phyloP scores from a whole-genome alignment of 2,329 filamentous ascomycete genomes.

The Ophiostoma perfectum region DNA sequence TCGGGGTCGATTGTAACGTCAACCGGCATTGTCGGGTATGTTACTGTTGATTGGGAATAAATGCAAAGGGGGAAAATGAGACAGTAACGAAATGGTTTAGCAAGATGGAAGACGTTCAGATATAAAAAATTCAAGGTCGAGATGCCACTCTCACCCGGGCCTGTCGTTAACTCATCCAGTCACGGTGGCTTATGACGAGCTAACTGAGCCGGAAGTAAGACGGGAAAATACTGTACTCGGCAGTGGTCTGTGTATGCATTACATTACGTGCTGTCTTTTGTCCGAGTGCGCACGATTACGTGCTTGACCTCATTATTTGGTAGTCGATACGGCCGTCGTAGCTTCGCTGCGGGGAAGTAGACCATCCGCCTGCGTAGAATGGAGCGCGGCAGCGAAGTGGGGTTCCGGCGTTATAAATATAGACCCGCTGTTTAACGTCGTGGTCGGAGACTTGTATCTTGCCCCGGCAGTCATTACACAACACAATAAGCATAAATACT shows the following conservation, averaged over 20 bases:
- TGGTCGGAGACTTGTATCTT: background rate
- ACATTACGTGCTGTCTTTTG: background rate
- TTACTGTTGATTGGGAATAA: background rate
- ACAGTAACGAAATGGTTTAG: too few species aligned
- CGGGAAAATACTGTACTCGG: too few species aligned
- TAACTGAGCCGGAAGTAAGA: background rate
- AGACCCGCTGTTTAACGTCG: too few species aligned
- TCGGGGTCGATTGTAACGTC: background rate
- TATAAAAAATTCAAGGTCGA: background rate
- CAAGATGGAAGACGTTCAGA: too few species aligned
- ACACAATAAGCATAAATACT: background rate
- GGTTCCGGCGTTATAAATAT: background rate
- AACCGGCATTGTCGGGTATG: background rate
- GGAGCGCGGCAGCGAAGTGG: conserved; percentile 10
- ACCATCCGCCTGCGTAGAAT: too few species aligned
- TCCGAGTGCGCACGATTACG: background rate
- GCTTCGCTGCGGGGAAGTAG: background rate
- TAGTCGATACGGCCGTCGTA: background rate
- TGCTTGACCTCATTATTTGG: background rate
- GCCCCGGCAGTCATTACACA: background rate
- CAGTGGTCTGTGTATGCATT: background rate
- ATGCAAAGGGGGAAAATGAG: too few species aligned
- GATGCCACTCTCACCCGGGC: background rate
- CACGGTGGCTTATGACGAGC: too few species aligned
- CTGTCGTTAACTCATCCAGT: background rate